Base-by-base conservation (phyloP, 148 eudicot genomes). In the Rhododendron mucronatum region DNA sequence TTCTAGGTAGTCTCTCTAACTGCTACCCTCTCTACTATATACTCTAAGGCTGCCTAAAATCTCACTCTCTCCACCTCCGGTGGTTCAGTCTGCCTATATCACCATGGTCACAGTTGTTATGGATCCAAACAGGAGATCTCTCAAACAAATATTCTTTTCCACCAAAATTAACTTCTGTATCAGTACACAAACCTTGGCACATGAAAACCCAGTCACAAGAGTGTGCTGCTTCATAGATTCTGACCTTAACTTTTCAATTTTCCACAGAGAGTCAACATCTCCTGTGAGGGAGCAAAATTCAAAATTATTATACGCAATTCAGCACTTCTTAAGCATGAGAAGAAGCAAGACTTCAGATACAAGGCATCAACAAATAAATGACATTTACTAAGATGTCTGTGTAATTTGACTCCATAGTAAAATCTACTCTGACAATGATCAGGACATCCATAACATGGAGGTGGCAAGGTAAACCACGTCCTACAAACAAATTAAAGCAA, bases 191-290 rank as follows among this genome's bases (percentile, higher is more conserved):
- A 95, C 99, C 99, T 97, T 97, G 33, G 98, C 96, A 90, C 96
- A 95, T 50, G 96, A 89, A 89, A 95, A 89, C 16, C 91, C 98
- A 91, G 93, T 94, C 84, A 84, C 87, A 78, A 97, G 89, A 79
- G 92, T 89, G 88, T 93, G 98, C 87, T 87, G 85, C 82, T 93
- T 91, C 90, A 92, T 90, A 12, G 88, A 50, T 57, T 93, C 92
- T 84, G 98, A 95, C 89, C 99, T 93, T 86, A 90, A 85, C 88
- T 94, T 93, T 78, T 97, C 99, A 91, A 94, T 89, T 89, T 93
- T 91, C 96, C 96, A 95, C 44, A 97, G 77, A 78, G 93, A 90
- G 75, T 93, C 94, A 89, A 88, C 79, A 85, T 97, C 98, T 80
- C 98, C 99, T 97, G 91, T 83, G 86, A 74, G 7, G 30, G 80